Conservation (phyloP, 306 rosid genomes). For the Biancaea sappan region DNA sequence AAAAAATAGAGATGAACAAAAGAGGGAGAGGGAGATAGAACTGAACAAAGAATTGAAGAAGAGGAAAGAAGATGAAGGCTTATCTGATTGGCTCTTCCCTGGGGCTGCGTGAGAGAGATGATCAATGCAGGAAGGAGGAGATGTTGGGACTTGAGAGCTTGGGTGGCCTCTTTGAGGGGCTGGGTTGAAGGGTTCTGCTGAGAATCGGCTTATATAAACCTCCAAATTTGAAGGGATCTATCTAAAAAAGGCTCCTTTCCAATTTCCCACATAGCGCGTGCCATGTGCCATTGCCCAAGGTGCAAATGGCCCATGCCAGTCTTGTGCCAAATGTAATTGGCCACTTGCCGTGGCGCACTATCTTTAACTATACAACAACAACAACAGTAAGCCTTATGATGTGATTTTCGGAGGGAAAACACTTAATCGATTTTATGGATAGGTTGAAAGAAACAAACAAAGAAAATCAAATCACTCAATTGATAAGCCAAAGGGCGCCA, state of each 20-base stretch:
- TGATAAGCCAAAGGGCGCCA: no score
- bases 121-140: neutral
- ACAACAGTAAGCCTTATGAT: no score
- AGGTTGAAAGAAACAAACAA: no score
- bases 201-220: neutral
- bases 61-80: neutral
- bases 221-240: neutral
- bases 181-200: neutral
- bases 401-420: no score
- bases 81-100: neutral
- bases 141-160: neutral
- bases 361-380: neutral
- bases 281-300: neutral
- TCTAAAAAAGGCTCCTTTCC: neutral
- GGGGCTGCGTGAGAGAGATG: neutral
- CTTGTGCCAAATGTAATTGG: neutral
- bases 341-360: neutral
- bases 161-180: neutral
- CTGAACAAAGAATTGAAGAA: neutral
- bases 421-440: no score
- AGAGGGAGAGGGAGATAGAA: neutral
- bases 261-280: neutral
- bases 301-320: no score
- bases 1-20: neutral
- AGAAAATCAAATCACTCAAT: no score